phyloP scores from a whole-genome alignment of 352 stramenopile species.

The Phytopythium ostracodes region DNA sequence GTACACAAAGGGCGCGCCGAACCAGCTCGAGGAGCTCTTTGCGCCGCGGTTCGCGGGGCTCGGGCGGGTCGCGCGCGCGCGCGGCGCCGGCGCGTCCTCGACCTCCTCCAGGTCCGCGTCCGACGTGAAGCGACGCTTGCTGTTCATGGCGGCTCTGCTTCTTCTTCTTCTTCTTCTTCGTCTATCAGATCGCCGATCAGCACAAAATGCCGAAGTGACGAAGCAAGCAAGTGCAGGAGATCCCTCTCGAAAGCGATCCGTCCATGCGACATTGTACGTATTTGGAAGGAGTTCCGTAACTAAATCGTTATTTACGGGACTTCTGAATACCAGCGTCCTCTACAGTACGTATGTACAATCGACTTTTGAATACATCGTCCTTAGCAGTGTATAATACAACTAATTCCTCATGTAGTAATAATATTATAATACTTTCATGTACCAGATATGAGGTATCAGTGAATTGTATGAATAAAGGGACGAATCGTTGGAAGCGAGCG shows the following conservation, averaged over 20 bases:
- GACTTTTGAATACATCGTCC: too few relatives aligned
- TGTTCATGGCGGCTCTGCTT: slow-evolving; percentile 3
- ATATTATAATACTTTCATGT: too few relatives aligned
- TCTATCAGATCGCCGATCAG: not conserved
- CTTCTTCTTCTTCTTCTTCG: not conserved
- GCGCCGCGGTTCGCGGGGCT: slow-evolving; percentile 3
- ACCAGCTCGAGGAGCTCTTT: slow-evolving; percentile 18
- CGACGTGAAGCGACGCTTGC: slow-evolving; percentile 20
- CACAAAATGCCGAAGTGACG: not conserved
- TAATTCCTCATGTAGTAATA: too few relatives aligned
- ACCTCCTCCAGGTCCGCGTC: slow-evolving; percentile 20
- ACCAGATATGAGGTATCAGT: too few relatives aligned
- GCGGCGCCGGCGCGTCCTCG: slow-evolving; percentile 2
- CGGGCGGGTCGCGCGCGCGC: not conserved
- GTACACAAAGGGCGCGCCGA: slow-evolving; percentile 35
- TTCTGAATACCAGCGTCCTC: too few relatives aligned
- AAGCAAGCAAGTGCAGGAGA: not conserved
- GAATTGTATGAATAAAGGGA: not conserved
- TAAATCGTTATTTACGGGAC: too few relatives aligned
- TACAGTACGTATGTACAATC: too few relatives aligned
- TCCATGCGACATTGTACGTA: too few relatives aligned
- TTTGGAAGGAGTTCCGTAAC: not conserved
- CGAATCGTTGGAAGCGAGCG: not conserved
- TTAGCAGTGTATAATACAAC: too few relatives aligned
- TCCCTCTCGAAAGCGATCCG: not conserved